Evolutionary conservation across 1,284 basidiomycete genomes (phyloP).

Genomic region (Rhodotorula glutinis): DNA sequence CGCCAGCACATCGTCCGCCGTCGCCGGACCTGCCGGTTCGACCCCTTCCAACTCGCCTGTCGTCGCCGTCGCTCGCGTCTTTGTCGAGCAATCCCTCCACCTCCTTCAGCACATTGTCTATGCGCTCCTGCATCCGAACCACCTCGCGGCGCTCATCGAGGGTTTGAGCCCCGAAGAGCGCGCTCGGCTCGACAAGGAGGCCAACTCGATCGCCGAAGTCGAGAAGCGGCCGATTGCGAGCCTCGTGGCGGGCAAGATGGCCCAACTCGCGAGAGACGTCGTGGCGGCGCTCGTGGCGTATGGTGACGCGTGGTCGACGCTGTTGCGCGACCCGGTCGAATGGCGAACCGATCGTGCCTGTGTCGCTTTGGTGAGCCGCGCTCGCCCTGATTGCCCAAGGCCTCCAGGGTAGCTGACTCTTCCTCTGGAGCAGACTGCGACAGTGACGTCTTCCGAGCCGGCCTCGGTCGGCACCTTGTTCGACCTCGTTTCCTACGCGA

Average conservation of each 20-base stretch:
- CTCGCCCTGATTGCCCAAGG: neutral
- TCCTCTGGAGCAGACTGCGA: slow-evolving; percentile 49
- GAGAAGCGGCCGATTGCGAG: slow-evolving; percentile 66
- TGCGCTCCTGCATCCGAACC: slow-evolving; percentile 83
- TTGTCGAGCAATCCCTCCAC: slow-evolving; percentile 54
- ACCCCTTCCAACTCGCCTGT: slow-evolving; percentile 6
- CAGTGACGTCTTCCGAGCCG: slow-evolving; percentile 70
- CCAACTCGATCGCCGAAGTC: slow-evolving; percentile 56
- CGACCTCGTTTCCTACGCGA: slow-evolving; percentile 67
- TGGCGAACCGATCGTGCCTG: slow-evolving; percentile 63
- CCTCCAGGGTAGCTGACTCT: too few species aligned
- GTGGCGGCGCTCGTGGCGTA: slow-evolving; percentile 67
- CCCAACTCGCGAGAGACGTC: slow-evolving; percentile 65
- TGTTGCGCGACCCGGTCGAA: slow-evolving; percentile 64
- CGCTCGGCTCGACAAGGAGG: slow-evolving; percentile 56
- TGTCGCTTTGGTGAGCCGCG: slow-evolving; percentile 44
- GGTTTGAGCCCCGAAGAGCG: slow-evolving; percentile 75
- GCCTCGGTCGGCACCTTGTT: slow-evolving; percentile 73
- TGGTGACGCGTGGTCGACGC: slow-evolving; percentile 65
- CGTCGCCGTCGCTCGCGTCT: slow-evolving; percentile 13
- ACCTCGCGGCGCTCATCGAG: slow-evolving; percentile 74
- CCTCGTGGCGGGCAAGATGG: slow-evolving; percentile 64
- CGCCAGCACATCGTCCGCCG: slow-evolving; percentile 43
- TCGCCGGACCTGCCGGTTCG: slow-evolving; percentile 57
- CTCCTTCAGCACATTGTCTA: slow-evolving; percentile 87